Base-by-base conservation (phyloP, 2,329 filamentous ascomycete genomes). In the Graphilbum ipis-grandicollis region DNA sequence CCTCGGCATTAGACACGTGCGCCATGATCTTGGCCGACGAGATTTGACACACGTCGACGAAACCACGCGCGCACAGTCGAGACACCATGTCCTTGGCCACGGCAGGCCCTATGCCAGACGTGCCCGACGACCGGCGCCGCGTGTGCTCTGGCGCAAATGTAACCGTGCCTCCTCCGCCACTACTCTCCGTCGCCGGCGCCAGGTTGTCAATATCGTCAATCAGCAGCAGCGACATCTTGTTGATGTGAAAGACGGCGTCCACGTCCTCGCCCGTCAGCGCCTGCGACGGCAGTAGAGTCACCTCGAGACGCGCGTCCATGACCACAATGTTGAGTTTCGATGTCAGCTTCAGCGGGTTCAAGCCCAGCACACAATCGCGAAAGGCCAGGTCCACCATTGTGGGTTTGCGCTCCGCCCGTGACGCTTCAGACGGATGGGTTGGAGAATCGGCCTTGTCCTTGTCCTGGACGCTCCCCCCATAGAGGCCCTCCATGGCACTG, bases 11-110 rank as follows among this genome's bases (percentile, higher is more conserved):
- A 18, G 62, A 58, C 12, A 86, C 61, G 33, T 72, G 69, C 3
- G 90, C 64, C 3, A 62, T 59, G 1, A 75, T 70, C 42, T 75
- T 79, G 1, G 86, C 85, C 3, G 85, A 78, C 15, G 85, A 92
- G 32, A 94, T 80, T 34, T 81, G 83, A 47, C 82, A 85, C 25
- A 98, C 74, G 31, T 84, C 78, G 7, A 93, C 84, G 50, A 76
- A 98, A 1, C 90, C 90, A 46, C 68, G 64, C 7, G 68, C 59
- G 37, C 73, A 71, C 38, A 78, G 55, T 29, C 68, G 64, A 3
- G 59, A 52, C n/a, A 73, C 62, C 46, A 75, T 69, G 5, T 59
- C 56, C 3, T 63, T 65, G 10, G 58, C 56, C 6, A 56, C 52
- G 28, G 52, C 55, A 19, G 55, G 3, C 6, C 21, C 48, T 52